Evolutionary conservation across 768 basidiomycete genomes (phyloP).

Genomic region (Mycena amicta): DNA sequence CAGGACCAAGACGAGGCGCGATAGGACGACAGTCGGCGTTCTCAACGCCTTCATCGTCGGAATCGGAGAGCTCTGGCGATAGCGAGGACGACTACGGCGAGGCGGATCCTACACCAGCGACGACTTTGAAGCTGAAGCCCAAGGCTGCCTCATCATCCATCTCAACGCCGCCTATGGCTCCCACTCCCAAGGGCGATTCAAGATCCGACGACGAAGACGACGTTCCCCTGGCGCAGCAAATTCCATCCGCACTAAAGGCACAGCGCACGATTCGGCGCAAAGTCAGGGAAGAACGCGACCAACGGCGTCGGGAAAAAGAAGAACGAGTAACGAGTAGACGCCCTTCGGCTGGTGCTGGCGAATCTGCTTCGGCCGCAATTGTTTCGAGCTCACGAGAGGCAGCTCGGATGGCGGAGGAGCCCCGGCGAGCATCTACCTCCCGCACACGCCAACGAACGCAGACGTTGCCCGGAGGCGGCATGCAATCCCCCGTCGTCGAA

Average conservation of each 20-base stretch:
- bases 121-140: neutral
- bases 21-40: neutral
- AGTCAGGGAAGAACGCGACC: conserved; percentile 68
- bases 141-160: neutral
- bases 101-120: neutral
- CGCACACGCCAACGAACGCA: conserved; percentile 42
- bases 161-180: neutral
- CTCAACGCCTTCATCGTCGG: neutral
- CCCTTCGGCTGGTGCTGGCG: conserved; percentile 37
- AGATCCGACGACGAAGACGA: conserved; percentile 62
- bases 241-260: conserved; percentile 81
- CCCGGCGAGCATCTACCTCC: conserved; percentile 8
- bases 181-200: neutral
- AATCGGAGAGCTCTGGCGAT: too few relatives aligned
- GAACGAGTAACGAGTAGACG: conserved; percentile 36
- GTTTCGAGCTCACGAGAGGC: conserved; percentile 22
- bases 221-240: conserved; percentile 78
- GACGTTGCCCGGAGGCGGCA: conserved; percentile 43
- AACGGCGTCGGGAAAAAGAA: conserved; percentile 53
- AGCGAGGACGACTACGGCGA: neutral
- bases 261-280: conserved; percentile 79
- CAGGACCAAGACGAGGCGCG: neutral
- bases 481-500: conserved; percentile 51
- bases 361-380: conserved; percentile 23
- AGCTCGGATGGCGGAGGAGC: conserved; percentile 17